phyloP scores from a whole-genome alignment of 139 green algal species.

The Gonium pectorale region DNA sequence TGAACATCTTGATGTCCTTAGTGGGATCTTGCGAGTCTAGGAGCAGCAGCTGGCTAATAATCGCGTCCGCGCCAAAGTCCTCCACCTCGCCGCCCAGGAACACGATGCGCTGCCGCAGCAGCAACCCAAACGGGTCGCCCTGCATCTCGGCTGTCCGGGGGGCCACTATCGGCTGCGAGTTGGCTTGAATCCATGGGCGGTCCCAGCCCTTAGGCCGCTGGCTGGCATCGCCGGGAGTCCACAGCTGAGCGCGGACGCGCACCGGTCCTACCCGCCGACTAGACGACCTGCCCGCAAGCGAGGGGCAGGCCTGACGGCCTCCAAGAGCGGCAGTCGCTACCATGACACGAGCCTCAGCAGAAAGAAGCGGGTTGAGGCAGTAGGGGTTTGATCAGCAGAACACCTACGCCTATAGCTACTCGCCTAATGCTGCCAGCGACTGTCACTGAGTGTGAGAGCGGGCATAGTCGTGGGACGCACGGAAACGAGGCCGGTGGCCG shows the following conservation, averaged over 20 bases:
- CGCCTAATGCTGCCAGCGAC: no score
- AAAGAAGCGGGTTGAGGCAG: not conserved
- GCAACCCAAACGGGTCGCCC: conserved; percentile 95
- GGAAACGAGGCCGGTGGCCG: no score
- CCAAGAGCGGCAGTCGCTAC: conserved; percentile 5
- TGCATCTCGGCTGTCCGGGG: conserved; percentile 81
- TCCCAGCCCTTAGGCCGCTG: conserved; percentile 55
- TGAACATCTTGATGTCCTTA: conserved; percentile 99
- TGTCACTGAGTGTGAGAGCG: no score
- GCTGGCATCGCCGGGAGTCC: conserved; percentile 18
- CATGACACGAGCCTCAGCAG: not conserved
- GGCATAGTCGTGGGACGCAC: no score
- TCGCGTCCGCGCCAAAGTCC: conserved; percentile 95
- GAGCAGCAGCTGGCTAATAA: conserved; percentile 97
- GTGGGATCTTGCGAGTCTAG: conserved; percentile 94
- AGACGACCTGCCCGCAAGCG: not conserved
- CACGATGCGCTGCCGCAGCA: conserved; percentile 95
- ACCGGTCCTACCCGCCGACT: not conserved
- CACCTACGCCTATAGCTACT: no score
- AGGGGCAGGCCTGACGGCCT: conserved; percentile 6
- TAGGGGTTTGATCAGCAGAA: no score
- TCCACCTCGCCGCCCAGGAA: conserved; percentile 97
- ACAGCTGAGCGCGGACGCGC: not conserved
- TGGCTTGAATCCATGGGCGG: conserved; percentile 67
- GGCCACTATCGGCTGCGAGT: conserved; percentile 73